These are phyloP conservation scores for Paraphoma chrysanthemicola DNA, from an alignment of 2,329 filamentous ascomycete genomes.

Conservation along the genomic window DNA sequence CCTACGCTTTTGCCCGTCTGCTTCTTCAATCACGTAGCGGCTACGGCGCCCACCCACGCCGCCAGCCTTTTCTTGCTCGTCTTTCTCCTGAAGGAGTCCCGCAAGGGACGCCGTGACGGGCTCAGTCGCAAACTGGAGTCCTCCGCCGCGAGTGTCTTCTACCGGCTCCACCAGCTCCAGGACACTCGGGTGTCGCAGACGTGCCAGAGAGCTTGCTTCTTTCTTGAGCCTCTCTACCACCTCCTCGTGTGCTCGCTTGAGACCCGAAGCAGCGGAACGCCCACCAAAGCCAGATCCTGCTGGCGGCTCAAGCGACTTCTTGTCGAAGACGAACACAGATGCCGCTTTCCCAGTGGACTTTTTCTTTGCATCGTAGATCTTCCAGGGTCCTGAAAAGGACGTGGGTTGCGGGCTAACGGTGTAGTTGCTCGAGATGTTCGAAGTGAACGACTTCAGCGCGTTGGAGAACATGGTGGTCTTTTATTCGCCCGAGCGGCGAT, in stretches of 20 bases:
- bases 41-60: conserved; percentile 74
- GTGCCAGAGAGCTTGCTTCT: conserved; percentile 87
- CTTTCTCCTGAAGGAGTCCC: conserved; percentile 83
- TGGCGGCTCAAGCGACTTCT: conserved; percentile 79
- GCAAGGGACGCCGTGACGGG: conserved; percentile 87
- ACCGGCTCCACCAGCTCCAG: conserved; percentile 93
- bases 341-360: conserved; percentile 89
- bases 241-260: conserved; percentile 86
- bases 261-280: conserved; percentile 66
- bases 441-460: conserved; percentile 88
- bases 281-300: conserved; percentile 64
- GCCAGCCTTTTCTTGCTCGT: conserved; percentile 77
- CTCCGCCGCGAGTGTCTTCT: conserved; percentile 89
- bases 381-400: conserved; percentile 91
- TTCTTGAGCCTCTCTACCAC: conserved; percentile 90
- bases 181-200: conserved; percentile 88
- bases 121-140: conserved; percentile 95
- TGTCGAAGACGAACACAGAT: conserved; percentile 94
- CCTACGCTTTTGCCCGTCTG: conserved; percentile 72
- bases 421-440: conserved; percentile 94
- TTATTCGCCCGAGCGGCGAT: conserved; percentile 34
- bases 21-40: conserved; percentile 81
- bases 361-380: conserved; percentile 96
- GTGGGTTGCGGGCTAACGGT: conserved; percentile 76
- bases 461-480: conserved; percentile 79